Evolutionary conservation across 179 eudicot species (phyloP), one percentile per base, ranked within the genome.

Genomic region (Nepenthes alata): DNA sequence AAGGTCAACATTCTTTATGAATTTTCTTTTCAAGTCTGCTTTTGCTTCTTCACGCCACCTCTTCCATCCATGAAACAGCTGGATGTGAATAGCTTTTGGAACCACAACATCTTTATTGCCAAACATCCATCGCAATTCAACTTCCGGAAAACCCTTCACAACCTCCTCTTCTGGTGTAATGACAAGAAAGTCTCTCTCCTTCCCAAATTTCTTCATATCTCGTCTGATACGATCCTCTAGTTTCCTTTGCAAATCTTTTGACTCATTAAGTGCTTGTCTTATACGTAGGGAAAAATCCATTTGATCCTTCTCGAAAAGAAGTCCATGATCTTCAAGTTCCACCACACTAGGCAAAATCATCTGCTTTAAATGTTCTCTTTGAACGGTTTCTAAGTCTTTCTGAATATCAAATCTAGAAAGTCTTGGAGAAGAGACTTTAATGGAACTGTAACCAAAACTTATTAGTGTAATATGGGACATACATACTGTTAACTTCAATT

Each of bases 41-140:
- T 85, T 91, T 35, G 73, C 82, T 71, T 82, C 97, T 68, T 85
- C 94, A 35, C 97, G 86, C 97, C 97, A 88, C 72, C 74, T 88
- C 75, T 84, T 91, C 96, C 96, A 88, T 67, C 97, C 96, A 75
- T 85, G 83, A 67, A 70, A 65, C 72, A 91, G 78, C 63, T 74
- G 80, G 55, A 78, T 66, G 35, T 83, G 59, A 44, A 72, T 66
- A 77, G 96, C 96, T 75, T 84, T 91, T 55, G 97, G 97, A 57
- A 82, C 70, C 13, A 84, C 87, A 52, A 84, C 81, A 78, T 85
- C 97, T 70, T 83, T 91, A 57, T 58, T 66, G 41, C 96, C 97
- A 78, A 91, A 88, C 87, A 75, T 79, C 97, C 96, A 83, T 78
- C 85, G 85, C 67, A 78, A 65, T 71, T 90, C 90, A 77, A 77